phyloP scores from a whole-genome alignment of 768 basidiomycete species.

The Podaxis sp. region DNA sequence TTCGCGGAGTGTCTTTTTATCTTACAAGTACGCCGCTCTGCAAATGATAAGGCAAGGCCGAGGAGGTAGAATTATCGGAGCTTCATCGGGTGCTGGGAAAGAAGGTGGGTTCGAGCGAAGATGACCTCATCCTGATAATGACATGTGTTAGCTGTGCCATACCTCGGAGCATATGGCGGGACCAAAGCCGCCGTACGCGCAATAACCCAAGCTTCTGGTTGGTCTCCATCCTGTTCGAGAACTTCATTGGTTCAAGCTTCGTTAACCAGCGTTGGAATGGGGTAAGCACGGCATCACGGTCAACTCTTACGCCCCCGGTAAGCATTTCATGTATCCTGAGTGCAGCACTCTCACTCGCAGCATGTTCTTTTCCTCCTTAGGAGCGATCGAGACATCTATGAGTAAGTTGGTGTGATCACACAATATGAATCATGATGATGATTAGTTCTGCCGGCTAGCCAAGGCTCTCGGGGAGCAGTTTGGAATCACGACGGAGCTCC shows the following conservation, averaged over 20 bases:
- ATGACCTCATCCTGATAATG: not conserved
- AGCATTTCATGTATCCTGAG: not conserved
- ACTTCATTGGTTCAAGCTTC: not conserved
- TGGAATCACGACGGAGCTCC: not conserved
- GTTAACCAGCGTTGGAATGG: conserved; percentile 21
- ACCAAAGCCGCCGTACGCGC: conserved; percentile 45
- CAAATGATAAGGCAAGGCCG: conserved; percentile 40
- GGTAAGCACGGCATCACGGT: conserved; percentile 25
- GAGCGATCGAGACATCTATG: conserved; percentile 5
- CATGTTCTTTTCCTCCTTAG: not conserved
- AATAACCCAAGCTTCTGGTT: conserved; percentile 38
- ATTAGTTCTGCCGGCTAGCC: not conserved
- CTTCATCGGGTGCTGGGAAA: conserved; percentile 37
- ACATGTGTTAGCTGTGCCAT: conserved; percentile 6
- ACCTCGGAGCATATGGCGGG: conserved; percentile 26
- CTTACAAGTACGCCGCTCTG: conserved; percentile 36
- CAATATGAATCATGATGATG: too few species aligned
- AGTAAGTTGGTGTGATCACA: not conserved
- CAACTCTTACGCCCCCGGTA: conserved; percentile 26
- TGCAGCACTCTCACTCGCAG: not conserved
- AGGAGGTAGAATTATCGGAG: conserved; percentile 42
- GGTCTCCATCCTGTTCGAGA: not conserved
- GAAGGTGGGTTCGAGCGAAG: conserved; percentile 25
- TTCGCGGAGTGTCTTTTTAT: conserved; percentile 32
- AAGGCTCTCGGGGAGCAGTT: conserved; percentile 5